phyloP scores from a whole-genome alignment of 2,329 filamentous ascomycete genomes.

The Xylariaceae sp. region DNA sequence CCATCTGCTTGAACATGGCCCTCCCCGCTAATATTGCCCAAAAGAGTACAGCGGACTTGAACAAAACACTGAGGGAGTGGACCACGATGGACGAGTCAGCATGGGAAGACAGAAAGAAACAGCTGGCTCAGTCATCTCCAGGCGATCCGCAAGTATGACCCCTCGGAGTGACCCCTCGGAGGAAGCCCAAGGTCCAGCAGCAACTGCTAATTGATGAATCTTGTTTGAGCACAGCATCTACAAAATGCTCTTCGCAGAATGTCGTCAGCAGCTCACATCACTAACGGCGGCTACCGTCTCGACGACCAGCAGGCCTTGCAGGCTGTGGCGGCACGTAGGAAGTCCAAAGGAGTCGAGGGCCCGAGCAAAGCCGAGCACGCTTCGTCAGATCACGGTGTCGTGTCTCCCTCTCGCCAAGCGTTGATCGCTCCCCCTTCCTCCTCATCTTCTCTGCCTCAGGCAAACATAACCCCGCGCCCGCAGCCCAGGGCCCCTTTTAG shows the following conservation, averaged over 20 bases:
- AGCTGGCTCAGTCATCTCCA: not conserved
- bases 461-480: constrained; percentile 5
- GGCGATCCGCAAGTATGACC: constrained; percentile 16
- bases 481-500: constrained; percentile 15
- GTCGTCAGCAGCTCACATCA: constrained; percentile 6
- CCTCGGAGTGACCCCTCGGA: constrained; percentile 4
- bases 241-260: constrained; percentile 12
- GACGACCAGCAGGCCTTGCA: constrained; percentile 17
- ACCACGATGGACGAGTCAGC: constrained; percentile 5
- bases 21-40: too few species aligned
- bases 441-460: constrained; percentile 3
- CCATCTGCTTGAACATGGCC: constrained; percentile 10
- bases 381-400: too few species aligned
- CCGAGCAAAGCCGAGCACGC: constrained; percentile 23
- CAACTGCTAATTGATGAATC: too few species aligned
- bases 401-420: constrained; percentile 14
- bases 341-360: constrained; percentile 11
- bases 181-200: constrained; percentile 3
- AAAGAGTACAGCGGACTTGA: constrained; percentile 6
- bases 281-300: constrained; percentile 5
- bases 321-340: constrained; percentile 14
- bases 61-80: constrained; percentile 4
- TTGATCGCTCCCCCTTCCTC: constrained; percentile 12
- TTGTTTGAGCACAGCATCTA: constrained; percentile 12
- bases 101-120: constrained; percentile 10